A percentile compares a stretch with the other conserved stretches of the same genome.
These are phyloP conservation scores for Carex pumila DNA, from an alignment of 176 grass and related monocot species.

Conservation along the genomic window DNA sequence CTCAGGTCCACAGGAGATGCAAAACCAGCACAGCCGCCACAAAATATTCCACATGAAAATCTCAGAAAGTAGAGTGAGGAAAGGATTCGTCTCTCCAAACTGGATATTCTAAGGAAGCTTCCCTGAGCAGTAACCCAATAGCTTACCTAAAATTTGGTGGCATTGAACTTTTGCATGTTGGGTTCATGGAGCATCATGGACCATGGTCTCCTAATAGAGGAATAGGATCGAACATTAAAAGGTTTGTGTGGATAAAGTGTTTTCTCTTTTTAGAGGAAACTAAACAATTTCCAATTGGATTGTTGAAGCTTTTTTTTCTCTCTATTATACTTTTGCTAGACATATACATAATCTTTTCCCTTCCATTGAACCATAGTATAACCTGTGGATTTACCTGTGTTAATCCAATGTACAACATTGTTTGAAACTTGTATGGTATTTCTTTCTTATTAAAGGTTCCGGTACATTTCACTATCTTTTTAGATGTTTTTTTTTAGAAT, in stretches of 20 bases:
- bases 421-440: neutral
- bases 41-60: neutral
- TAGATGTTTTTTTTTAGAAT: no score
- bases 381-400: neutral
- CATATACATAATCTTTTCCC: neutral
- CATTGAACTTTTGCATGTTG: neutral
- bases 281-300: no score
- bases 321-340: neutral
- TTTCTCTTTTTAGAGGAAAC: neutral
- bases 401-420: neutral
- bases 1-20: neutral
- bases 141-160: neutral
- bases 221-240: neutral
- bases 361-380: neutral
- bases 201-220: neutral
- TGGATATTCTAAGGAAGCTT: conserved; percentile 6
- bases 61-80: neutral
- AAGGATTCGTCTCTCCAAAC: neutral
- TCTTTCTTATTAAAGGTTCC: no score
- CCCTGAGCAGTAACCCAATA: neutral
- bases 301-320: neutral
- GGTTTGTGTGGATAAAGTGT: neutral
- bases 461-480: no score
- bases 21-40: neutral
- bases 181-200: neutral